Evolutionary conservation across 495 filamentous ascomycete species (phyloP).

Genomic region (Opeltia flavorubescens): DNA sequence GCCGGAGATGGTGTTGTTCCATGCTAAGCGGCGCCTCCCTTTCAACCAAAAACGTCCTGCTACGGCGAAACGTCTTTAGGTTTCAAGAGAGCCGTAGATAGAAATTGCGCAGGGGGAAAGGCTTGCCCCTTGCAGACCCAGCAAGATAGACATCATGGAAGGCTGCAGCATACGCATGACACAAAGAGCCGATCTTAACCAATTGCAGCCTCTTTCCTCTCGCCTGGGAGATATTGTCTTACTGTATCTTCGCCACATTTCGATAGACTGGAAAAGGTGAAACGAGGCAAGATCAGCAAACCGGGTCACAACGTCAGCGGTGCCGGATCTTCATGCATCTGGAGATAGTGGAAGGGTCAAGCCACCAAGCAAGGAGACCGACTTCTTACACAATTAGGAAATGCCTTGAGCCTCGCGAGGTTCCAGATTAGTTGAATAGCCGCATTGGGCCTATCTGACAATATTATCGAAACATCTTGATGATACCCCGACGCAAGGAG

Average conservation of each 20-base stretch:
- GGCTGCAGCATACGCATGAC: not conserved
- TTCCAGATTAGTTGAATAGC: not conserved
- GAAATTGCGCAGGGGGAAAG: not conserved
- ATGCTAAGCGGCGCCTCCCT: too few relatives aligned
- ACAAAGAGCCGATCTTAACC: not conserved
- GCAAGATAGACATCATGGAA: not conserved
- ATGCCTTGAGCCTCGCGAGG: not conserved
- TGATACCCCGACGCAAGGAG: not conserved
- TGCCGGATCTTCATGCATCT: not conserved
- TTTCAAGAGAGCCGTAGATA: not conserved
- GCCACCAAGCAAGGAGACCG: not conserved
- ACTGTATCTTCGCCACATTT: too few relatives aligned
- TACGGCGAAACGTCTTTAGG: too few relatives aligned
- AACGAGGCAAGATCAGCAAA: not conserved
- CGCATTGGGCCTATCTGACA: not conserved
- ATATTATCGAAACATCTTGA: not conserved
- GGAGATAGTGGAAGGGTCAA: too few relatives aligned
- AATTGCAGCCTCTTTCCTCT: not conserved
- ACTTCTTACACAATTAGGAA: not conserved
- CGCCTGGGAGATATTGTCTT: not conserved
- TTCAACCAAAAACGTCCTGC: too few relatives aligned
- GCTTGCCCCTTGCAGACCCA: constrained; percentile 2
- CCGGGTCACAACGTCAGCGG: not conserved
- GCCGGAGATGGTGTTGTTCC: too few relatives aligned
- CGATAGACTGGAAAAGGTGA: not conserved